These are phyloP conservation scores for Lachnellula hyalina DNA, from an alignment of 2,329 filamentous ascomycete species.

Conservation along the genomic window DNA sequence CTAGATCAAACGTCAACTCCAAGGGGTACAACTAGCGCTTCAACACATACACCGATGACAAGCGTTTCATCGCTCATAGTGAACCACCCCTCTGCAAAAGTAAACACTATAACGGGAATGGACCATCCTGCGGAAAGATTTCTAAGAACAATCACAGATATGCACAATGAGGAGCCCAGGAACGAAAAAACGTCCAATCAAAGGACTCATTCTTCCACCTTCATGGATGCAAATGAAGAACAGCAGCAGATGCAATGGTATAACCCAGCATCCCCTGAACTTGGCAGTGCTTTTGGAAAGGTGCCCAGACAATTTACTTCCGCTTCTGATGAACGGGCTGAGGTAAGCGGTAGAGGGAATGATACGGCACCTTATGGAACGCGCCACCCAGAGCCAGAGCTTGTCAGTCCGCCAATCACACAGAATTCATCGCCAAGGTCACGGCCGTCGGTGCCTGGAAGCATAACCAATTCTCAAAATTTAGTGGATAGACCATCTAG, in stretches of 20 bases:
- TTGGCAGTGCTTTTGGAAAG: not conserved
- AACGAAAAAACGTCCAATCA: not conserved
- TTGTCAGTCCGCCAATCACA: not conserved
- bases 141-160: not conserved
- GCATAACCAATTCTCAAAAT: constrained; percentile 3
- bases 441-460: constrained; percentile 1
- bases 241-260: not conserved
- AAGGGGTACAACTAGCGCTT: constrained; percentile 5
- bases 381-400: not conserved
- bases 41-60: constrained; percentile 21
- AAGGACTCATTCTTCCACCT: not conserved
- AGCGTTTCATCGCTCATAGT: constrained; percentile 22
- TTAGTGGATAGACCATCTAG: not conserved
- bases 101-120: not conserved
- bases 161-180: not conserved
- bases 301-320: not conserved
- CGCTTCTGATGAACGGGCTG: not conserved
- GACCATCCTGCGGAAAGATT: constrained; percentile 4
- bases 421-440: not conserved
- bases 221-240: constrained; percentile 6
- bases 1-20: constrained; percentile 16
- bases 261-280: not conserved
- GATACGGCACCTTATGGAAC: not conserved
- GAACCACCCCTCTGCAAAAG: constrained; percentile 16
- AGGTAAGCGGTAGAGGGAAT: not conserved